Evolutionary conservation across 495 filamentous ascomycete genomes (phyloP).

Genomic region (Hypoxylon rickii): DNA sequence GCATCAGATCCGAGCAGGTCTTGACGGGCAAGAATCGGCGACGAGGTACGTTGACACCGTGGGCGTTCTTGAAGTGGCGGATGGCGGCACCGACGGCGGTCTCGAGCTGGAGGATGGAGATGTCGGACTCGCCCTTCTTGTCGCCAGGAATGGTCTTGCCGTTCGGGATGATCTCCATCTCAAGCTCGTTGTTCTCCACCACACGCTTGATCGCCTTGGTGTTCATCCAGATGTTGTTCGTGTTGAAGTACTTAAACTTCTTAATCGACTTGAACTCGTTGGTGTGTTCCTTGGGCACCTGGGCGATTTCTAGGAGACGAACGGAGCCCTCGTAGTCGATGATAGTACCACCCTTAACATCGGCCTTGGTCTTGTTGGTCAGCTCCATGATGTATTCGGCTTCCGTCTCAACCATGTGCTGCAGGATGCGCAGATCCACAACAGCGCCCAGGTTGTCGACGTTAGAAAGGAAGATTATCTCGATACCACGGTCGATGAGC

Average conservation of each 20-base stretch:
- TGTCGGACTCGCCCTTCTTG: constrained; percentile 98
- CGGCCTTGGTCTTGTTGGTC: constrained; percentile 99
- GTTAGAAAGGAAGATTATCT: constrained; percentile 99
- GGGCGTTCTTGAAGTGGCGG: constrained; percentile 96
- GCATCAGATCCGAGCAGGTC: constrained; percentile 99
- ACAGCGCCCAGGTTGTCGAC: constrained; percentile 98
- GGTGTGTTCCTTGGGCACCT: constrained; percentile 99
- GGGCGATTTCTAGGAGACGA: constrained; percentile 95
- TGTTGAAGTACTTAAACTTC: constrained; percentile 99
- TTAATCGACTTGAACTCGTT: constrained; percentile 99
- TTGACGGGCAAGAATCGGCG: constrained; percentile 99
- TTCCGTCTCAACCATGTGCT: constrained; percentile 97
- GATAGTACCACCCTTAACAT: constrained; percentile 99
- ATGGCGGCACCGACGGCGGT: constrained; percentile 98
- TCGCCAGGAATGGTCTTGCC: constrained; percentile 97
- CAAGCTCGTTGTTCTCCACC: constrained; percentile 96
- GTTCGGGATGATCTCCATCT: constrained; percentile 99
- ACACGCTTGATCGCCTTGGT: constrained; percentile 97
- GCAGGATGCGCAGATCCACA: constrained; percentile 94
- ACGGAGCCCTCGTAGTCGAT: constrained; percentile 98
- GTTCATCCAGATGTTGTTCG: constrained; percentile 99
- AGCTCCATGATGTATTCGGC: constrained; percentile 99
- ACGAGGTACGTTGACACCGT: constrained; percentile 98
- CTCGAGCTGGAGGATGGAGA: constrained; percentile 97
- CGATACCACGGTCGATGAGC: constrained; percentile 89